Conservation (phyloP, 192 early-diverging fungal genomes). For the Coemansia javaensis region DNA sequence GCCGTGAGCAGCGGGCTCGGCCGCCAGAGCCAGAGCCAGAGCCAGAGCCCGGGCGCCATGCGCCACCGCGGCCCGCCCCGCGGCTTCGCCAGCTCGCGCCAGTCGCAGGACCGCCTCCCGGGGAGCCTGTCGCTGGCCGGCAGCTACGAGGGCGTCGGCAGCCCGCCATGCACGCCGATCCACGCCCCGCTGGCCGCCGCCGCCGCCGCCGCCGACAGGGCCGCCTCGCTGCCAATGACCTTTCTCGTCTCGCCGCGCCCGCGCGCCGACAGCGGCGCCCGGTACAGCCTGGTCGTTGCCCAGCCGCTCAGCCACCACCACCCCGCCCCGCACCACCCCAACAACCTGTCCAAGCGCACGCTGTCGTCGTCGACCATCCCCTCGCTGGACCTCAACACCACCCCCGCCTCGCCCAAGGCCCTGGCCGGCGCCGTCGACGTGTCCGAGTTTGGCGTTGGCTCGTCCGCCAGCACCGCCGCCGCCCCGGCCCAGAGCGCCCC, state of each 20-base stretch:
- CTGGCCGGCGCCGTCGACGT: conserved; percentile 34
- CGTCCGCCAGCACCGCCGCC: conserved; percentile 8
- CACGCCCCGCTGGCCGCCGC: conserved; percentile 9
- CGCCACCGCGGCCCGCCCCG: conserved; percentile 8
- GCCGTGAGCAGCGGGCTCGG: conserved; percentile 34
- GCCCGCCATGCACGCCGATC: conserved; percentile 24
- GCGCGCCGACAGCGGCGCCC: conserved; percentile 33
- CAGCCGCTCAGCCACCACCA: conserved; percentile 27
- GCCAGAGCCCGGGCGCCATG: no score
- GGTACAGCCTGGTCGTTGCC: conserved; percentile 6
- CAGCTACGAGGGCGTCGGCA: conserved; percentile 7
- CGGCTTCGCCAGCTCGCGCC: conserved; percentile 18
- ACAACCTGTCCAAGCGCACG: conserved; percentile 26
- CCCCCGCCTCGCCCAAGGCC: conserved; percentile 29
- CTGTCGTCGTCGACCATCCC: conserved; percentile 33
- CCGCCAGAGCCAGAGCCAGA: conserved; percentile 6
- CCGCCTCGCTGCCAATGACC: conserved; percentile 26
- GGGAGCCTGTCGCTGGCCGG: conserved; percentile 23
- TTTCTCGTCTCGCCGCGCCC: conserved; percentile 45
- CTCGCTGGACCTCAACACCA: conserved; percentile 21
- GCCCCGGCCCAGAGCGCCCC: conserved; percentile 11
- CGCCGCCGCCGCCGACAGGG: conserved; percentile 6
- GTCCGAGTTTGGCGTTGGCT: conserved; percentile 43
- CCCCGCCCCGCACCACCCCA: conserved; percentile 27
- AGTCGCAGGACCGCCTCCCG: conserved; percentile 26